Evolutionary conservation across 1,139 yeast genomes (phyloP).

Genomic region (Diutina rugosa): DNA sequence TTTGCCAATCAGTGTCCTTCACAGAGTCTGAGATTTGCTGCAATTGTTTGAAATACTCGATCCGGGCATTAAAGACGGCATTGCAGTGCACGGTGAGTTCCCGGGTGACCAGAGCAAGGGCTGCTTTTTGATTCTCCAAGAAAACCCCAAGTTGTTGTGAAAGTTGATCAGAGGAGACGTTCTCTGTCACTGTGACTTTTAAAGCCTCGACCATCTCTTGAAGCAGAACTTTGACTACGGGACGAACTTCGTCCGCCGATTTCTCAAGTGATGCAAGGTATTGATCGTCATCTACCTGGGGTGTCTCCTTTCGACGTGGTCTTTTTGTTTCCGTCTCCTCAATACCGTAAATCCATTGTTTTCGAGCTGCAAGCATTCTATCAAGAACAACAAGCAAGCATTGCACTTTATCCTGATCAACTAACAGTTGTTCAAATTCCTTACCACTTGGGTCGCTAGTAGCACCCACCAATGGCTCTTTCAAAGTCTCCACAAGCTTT

Average conservation of each 20-base stretch:
- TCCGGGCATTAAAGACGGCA: slow-evolving; percentile 59
- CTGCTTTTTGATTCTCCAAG: slow-evolving; percentile 29
- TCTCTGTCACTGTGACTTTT: neutral
- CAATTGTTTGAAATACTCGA: slow-evolving; percentile 71
- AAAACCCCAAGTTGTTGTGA: slow-evolving; percentile 11
- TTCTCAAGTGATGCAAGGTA: neutral
- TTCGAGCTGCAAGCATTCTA: neutral
- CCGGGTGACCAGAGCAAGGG: slow-evolving; percentile 25
- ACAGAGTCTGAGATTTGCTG: slow-evolving; percentile 82
- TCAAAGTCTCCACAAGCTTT: slow-evolving; percentile 31
- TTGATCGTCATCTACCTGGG: neutral
- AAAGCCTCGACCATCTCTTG: neutral
- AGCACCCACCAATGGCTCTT: slow-evolving; percentile 29
- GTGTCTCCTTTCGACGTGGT: neutral
- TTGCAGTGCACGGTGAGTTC: slow-evolving; percentile 44
- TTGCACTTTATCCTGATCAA: slow-evolving; percentile 42
- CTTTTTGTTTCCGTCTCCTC: neutral
- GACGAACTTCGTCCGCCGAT: neutral
- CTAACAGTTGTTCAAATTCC: slow-evolving; percentile 64
- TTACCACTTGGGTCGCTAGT: slow-evolving; percentile 53
- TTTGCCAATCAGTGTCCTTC: slow-evolving; percentile 10
- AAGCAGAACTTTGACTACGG: neutral
- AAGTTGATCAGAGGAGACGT: neutral
- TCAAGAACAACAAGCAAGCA: neutral
- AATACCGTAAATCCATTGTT: neutral